These are phyloP conservation scores for Begonia fuchsioides DNA, from an alignment of 306 rosid genomes.

Conservation along the genomic window DNA sequence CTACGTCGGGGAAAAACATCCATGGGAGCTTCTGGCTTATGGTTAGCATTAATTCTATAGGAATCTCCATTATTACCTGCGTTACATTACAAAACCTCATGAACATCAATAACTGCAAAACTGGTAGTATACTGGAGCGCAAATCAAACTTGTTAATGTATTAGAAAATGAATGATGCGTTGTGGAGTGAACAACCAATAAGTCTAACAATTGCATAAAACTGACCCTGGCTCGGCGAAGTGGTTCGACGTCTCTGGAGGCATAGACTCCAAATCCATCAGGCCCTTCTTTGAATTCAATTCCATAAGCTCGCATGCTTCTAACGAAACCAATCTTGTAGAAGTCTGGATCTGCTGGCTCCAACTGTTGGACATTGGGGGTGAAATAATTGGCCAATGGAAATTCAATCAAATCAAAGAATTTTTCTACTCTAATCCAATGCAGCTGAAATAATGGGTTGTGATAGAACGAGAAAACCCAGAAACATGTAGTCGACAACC, in stretches of 20 bases:
- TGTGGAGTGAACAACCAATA: no score
- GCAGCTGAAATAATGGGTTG: no score
- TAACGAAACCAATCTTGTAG: slow-evolving; percentile 71
- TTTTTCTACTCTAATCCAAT: no score
- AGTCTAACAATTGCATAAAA: slow-evolving; percentile 4
- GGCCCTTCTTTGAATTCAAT: slow-evolving; percentile 91
- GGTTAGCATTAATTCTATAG: slow-evolving; percentile 80
- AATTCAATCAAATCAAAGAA: neutral
- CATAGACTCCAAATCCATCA: slow-evolving; percentile 85
- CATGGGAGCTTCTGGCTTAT: slow-evolving; percentile 80
- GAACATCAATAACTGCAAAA: neutral
- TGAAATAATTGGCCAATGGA: slow-evolving; percentile 3
- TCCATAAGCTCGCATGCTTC: slow-evolving; percentile 92
- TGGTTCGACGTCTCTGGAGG: slow-evolving; percentile 91
- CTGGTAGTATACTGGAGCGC: no score
- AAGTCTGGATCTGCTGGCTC: slow-evolving; percentile 93
- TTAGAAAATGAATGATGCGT: no score
- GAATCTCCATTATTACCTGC: slow-evolving; percentile 95
- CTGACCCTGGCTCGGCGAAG: slow-evolving; percentile 94
- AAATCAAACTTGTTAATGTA: no score
- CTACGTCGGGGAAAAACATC: slow-evolving; percentile 95
- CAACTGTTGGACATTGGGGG: slow-evolving; percentile 28
- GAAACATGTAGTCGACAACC: neutral
- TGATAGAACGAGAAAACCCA: neutral
- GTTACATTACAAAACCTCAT: slow-evolving; percentile 10